phyloP scores from a whole-genome alignment of 345 rosid species.

The Populus euphratica region DNA sequence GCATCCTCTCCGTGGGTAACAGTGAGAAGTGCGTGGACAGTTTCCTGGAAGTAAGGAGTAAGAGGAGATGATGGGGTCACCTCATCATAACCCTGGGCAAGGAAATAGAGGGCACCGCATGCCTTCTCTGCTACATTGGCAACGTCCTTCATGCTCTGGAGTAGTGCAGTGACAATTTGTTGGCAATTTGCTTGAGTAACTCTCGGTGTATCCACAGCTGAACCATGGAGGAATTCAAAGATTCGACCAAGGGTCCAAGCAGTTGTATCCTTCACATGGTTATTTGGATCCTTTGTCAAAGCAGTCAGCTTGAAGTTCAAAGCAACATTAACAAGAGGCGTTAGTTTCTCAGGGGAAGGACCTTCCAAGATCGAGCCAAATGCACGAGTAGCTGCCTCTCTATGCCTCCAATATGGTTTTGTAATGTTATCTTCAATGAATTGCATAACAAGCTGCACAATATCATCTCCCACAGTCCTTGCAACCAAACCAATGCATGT shows the following conservation, averaged over 20 bases:
- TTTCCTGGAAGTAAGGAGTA: slow-evolving; percentile 71
- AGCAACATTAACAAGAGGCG: slow-evolving; percentile 37
- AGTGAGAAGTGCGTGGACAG: slow-evolving; percentile 62
- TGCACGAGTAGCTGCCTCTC: slow-evolving; percentile 50
- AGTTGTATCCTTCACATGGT: slow-evolving; percentile 52
- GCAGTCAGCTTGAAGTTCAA: slow-evolving; percentile 63
- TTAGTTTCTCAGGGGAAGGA: slow-evolving; percentile 44
- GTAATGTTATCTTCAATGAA: slow-evolving; percentile 44
- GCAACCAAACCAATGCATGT: slow-evolving; percentile 52
- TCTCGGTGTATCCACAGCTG: slow-evolving; percentile 52
- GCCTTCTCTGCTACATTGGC: slow-evolving; percentile 75
- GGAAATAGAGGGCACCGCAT: slow-evolving; percentile 67
- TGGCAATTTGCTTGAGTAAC: slow-evolving; percentile 68
- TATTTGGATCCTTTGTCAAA: slow-evolving; percentile 40
- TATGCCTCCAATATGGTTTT: slow-evolving; percentile 48
- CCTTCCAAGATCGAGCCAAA: slow-evolving; percentile 51
- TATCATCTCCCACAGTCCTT: slow-evolving; percentile 44
- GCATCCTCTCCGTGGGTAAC: slow-evolving; percentile 76
- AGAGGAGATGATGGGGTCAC: slow-evolving; percentile 49
- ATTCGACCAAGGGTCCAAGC: slow-evolving; percentile 76
- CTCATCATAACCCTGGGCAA: slow-evolving; percentile 71
- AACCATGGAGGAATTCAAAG: slow-evolving; percentile 73
- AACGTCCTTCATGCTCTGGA: slow-evolving; percentile 68
- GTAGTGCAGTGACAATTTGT: slow-evolving; percentile 61
- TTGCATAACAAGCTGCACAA: slow-evolving; percentile 45